phyloP scores from a whole-genome alignment of 2,329 filamentous ascomycete species.

The Aspergillus luchuensis region DNA sequence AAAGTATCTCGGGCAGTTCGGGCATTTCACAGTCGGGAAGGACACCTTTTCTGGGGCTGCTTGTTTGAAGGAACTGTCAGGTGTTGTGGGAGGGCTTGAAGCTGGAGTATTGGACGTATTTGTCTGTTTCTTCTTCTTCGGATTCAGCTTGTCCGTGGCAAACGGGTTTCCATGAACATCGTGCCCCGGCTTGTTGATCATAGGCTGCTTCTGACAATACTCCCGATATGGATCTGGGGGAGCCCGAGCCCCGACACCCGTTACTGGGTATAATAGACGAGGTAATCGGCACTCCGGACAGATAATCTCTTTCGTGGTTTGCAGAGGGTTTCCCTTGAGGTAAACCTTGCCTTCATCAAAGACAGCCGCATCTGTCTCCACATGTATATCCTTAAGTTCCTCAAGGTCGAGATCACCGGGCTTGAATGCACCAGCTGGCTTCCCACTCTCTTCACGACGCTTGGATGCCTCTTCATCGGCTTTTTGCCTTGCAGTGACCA shows the following conservation, averaged over 20 bases:
- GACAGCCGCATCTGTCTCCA: slow-evolving; percentile 55
- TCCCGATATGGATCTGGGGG: slow-evolving; percentile 54
- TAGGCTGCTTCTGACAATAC: slow-evolving; percentile 63
- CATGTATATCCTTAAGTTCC: slow-evolving; percentile 38
- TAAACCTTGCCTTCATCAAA: slow-evolving; percentile 57
- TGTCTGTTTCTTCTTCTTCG: slow-evolving; percentile 47
- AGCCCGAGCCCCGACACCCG: slow-evolving; percentile 52
- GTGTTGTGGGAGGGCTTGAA: slow-evolving; percentile 39
- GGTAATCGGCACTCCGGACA: slow-evolving; percentile 64
- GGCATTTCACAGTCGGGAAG: slow-evolving; percentile 54
- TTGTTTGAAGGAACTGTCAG: slow-evolving; percentile 37
- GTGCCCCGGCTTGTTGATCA: slow-evolving; percentile 59
- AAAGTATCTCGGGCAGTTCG: slow-evolving; percentile 62
- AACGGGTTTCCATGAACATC: slow-evolving; percentile 62
- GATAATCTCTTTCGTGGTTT: slow-evolving; percentile 60
- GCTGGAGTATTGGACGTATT: slow-evolving; percentile 37
- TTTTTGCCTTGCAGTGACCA: slow-evolving; percentile 46
- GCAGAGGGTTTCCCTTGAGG: slow-evolving; percentile 60
- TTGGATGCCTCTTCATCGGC: slow-evolving; percentile 43
- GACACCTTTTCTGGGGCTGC: slow-evolving; percentile 32
- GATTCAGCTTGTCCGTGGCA: slow-evolving; percentile 48
- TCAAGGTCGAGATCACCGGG: slow-evolving; percentile 38
- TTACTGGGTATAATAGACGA: slow-evolving; percentile 59
- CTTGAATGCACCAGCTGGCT: slow-evolving; percentile 36
- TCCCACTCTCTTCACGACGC: slow-evolving; percentile 35